A percentile compares a stretch with the other conserved stretches of the same genome.
phyloP scores from a whole-genome alignment of 148 eudicot species.

The Diospyros lotus region DNA sequence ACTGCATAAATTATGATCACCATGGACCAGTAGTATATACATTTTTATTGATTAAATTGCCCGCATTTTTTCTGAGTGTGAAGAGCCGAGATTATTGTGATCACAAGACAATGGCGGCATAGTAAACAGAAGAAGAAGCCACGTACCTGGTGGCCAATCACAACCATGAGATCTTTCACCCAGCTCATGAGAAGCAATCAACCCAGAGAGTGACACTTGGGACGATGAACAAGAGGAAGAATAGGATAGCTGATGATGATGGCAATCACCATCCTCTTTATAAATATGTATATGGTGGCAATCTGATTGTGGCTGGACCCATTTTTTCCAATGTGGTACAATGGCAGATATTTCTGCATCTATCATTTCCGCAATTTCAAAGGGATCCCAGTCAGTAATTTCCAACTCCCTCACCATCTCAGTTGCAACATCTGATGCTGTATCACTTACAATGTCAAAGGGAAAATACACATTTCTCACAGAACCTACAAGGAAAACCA shows the following conservation, averaged over 20 bases:
- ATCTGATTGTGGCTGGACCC: conserved; percentile 12
- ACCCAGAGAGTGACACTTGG: conserved; percentile 30
- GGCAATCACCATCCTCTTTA: no score
- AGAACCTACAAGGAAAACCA: conserved; percentile 27
- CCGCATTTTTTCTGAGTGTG: no score
- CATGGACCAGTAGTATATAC: no score
- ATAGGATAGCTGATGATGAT: no score
- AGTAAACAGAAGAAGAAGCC: background rate
- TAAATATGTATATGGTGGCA: no score
- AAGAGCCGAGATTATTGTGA: no score
- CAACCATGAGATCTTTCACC: conserved; percentile 10
- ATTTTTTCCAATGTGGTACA: conserved; percentile 34
- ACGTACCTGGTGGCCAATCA: conserved; percentile 33
- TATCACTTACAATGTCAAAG: conserved; percentile 38
- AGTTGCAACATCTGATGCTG: conserved; percentile 38
- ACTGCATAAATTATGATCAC: background rate
- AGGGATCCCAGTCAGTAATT: conserved; percentile 43
- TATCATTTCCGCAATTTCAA: conserved; percentile 48
- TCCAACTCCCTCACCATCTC: conserved; percentile 59
- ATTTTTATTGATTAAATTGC: no score
- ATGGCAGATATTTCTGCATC: conserved; percentile 41
- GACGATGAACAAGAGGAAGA: conserved; percentile 40
- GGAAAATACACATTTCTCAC: conserved; percentile 42
- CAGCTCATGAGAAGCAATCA: conserved; percentile 10
- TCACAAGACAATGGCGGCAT: no score